These are phyloP conservation scores for Cetraspora pellucida DNA, from an alignment of 192 early-diverging fungal genomes.

Conservation along the genomic window DNA sequence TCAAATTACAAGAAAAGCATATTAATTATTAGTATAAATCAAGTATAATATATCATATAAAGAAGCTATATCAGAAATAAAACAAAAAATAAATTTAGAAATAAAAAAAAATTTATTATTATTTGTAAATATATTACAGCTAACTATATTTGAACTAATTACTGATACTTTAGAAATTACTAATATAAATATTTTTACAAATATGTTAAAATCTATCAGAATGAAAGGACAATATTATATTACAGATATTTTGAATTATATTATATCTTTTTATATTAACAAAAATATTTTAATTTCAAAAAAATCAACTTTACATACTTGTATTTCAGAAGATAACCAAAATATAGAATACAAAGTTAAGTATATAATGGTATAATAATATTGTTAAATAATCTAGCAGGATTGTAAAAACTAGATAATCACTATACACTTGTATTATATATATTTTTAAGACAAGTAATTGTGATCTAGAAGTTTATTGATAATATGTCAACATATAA, in stretches of 20 bases:
- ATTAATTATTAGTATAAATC: background rate
- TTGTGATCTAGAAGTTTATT: too few species aligned
- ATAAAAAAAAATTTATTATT: background rate
- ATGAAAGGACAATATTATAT: background rate
- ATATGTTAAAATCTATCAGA: background rate
- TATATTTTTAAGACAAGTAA: background rate
- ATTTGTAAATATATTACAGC: background rate
- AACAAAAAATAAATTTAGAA: background rate
- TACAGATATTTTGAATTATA: conserved; percentile 1
- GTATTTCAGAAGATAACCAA: background rate
- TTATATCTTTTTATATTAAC: background rate
- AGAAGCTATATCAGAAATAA: background rate
- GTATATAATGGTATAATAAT: background rate
- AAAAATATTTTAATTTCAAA: background rate
- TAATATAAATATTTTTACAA: background rate
- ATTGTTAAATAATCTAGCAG: background rate
- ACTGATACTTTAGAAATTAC: background rate
- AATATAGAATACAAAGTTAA: background rate
- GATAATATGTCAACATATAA: too few species aligned
- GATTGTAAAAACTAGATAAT: background rate
- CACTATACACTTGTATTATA: background rate
- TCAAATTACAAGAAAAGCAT: background rate
- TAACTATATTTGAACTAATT: background rate
- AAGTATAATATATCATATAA: background rate
- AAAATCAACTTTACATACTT: background rate